Conservation (phyloP, 345 rosid species). For the Populus ilicifolia region DNA sequence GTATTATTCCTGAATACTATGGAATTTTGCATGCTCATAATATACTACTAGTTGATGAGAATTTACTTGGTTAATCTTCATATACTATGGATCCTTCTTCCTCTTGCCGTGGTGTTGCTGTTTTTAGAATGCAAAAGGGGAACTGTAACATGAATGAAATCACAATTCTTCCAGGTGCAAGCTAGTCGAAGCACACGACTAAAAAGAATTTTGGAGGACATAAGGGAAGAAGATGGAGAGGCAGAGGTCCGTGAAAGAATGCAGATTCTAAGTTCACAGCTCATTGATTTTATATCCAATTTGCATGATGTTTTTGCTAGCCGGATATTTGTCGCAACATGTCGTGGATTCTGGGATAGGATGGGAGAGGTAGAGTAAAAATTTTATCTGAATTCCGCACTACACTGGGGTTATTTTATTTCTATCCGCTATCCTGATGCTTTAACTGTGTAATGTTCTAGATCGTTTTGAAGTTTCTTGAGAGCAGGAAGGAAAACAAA, state of each 20-base stretch:
- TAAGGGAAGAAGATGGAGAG: conserved; percentile 88
- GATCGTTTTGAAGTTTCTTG: conserved; percentile 89
- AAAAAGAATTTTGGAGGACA: conserved; percentile 83
- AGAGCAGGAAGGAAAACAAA: conserved; percentile 90
- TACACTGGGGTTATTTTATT: background rate
- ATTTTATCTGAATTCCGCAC: background rate
- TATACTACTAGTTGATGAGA: too few species aligned
- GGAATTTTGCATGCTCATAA: too few species aligned
- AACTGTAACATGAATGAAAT: background rate
- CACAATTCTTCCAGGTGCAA: conserved; percentile 52
- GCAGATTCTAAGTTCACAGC: conserved; percentile 69
- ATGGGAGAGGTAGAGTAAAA: conserved; percentile 69
- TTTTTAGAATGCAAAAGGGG: background rate
- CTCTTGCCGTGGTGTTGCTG: too few species aligned
- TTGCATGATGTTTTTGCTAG: conserved; percentile 74
- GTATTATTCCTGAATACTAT: too few species aligned
- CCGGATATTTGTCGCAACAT: conserved; percentile 70
- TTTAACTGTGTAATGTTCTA: conserved; percentile 7
- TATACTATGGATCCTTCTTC: too few species aligned
- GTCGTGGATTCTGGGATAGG: conserved; percentile 92
- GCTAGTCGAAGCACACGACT: conserved; percentile 63
- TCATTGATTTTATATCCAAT: conserved; percentile 66
- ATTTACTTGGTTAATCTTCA: too few species aligned
- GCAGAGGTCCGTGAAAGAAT: conserved; percentile 81
- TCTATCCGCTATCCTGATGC: background rate